These are phyloP conservation scores for Ophiostoma ulmi DNA, from an alignment of 2,329 filamentous ascomycete species.

Conservation along the genomic window DNA sequence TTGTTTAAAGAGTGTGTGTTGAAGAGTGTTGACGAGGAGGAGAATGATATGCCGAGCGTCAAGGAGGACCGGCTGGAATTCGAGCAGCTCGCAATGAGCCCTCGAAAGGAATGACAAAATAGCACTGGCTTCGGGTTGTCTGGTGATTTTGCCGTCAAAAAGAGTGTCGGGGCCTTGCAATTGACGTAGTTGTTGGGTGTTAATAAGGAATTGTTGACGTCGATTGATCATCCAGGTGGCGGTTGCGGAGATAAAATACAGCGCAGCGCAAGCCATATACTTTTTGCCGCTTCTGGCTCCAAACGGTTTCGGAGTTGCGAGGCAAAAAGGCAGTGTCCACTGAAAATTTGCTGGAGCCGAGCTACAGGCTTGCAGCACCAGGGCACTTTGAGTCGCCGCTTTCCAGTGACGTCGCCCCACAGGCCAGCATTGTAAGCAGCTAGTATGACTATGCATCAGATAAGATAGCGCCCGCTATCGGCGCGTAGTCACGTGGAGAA, in stretches of 20 bases:
- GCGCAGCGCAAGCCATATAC: neutral
- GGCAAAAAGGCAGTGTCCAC: slow-evolving; percentile 2
- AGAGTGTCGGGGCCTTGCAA: neutral
- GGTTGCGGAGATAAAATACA: slow-evolving; percentile 11
- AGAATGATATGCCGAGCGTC: neutral
- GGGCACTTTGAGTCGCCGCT: neutral
- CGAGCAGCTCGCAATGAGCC: slow-evolving; percentile 21
- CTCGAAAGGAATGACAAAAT: slow-evolving; percentile 14
- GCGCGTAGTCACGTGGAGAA: slow-evolving; percentile 21
- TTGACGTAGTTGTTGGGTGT: neutral
- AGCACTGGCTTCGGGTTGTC: neutral
- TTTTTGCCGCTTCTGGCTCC: neutral
- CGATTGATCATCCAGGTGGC: slow-evolving; percentile 8
- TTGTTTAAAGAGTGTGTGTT: neutral
- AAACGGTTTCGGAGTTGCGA: slow-evolving; percentile 10
- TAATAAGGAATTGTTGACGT: neutral
- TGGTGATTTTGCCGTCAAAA: neutral
- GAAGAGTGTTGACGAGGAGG: neutral
- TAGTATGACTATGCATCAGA: slow-evolving; percentile 16
- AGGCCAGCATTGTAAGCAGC: neutral
- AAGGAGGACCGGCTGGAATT: neutral
- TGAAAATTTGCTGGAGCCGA: neutral
- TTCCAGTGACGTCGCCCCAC: slow-evolving; percentile 15
- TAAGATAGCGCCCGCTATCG: slow-evolving; percentile 22
- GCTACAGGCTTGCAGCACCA: neutral